These are phyloP conservation scores for Dicorynia guianensis DNA, from an alignment of 306 rosid genomes.

Conservation along the genomic window DNA sequence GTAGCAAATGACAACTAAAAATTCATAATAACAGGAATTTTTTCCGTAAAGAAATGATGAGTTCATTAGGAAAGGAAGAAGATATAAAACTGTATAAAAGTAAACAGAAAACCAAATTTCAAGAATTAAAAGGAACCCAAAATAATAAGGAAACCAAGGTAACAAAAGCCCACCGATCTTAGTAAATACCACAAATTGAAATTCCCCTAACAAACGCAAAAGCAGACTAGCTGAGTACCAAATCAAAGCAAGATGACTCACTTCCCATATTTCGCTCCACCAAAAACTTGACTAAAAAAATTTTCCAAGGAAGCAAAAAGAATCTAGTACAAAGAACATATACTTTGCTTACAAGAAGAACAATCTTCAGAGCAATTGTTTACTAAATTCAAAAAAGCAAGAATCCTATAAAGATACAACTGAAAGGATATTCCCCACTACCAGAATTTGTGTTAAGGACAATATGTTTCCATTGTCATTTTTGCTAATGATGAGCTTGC, in stretches of 20 bases:
- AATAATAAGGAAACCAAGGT: too few relatives aligned
- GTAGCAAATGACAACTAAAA: conserved; percentile 26
- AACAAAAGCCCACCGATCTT: background rate
- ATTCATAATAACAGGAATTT: background rate
- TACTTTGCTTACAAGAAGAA: too few relatives aligned
- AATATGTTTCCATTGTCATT: background rate
- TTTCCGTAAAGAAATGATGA: background rate
- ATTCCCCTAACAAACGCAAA: background rate
- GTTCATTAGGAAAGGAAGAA: conserved; percentile 17
- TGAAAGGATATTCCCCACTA: background rate
- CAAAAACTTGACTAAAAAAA: background rate
- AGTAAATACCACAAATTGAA: background rate
- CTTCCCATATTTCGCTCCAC: background rate
- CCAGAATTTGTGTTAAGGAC: background rate
- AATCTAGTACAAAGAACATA: too few relatives aligned
- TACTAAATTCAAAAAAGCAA: background rate
- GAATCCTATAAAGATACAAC: background rate
- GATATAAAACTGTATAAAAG: background rate
- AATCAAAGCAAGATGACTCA: conserved; percentile 1
- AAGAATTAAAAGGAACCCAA: background rate
- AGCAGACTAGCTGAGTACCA: background rate
- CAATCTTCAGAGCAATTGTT: background rate
- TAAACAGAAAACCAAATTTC: background rate
- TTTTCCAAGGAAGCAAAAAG: background rate
- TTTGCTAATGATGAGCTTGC: background rate